Conservation (phyloP, 1,284 basidiomycete genomes). For the Ustilago tritici region DNA sequence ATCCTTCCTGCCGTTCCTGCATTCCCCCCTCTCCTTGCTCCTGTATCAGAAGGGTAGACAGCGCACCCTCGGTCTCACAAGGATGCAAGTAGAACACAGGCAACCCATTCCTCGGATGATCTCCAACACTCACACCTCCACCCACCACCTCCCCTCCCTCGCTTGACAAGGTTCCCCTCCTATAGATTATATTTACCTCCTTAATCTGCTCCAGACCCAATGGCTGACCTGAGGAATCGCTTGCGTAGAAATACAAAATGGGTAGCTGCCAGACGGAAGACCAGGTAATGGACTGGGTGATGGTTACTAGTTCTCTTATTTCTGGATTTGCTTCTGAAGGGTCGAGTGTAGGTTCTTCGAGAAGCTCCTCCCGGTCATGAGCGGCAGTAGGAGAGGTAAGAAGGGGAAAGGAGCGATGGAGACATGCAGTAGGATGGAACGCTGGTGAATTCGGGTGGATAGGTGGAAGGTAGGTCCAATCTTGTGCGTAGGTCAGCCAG, state of each 20-base stretch:
- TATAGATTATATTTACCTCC: neutral
- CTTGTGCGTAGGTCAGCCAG: constrained; percentile 23
- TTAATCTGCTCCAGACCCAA: constrained; percentile 11
- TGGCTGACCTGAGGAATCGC: constrained; percentile 1
- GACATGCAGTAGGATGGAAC: constrained; percentile 11
- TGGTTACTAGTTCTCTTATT: neutral
- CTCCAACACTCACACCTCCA: constrained; percentile 21
- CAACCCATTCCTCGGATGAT: constrained; percentile 24
- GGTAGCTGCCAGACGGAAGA: constrained; percentile 29
- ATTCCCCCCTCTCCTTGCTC: neutral
- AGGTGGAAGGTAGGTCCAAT: constrained; percentile 14
- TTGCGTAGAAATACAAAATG: constrained; percentile 31
- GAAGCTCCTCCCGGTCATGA: neutral
- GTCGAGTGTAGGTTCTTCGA: neutral
- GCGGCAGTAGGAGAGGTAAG: neutral
- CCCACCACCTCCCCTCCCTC: neutral
- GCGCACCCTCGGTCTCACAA: constrained; percentile 26
- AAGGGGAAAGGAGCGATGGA: constrained; percentile 15
- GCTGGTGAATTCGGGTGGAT: neutral
- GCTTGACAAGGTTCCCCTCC: neutral
- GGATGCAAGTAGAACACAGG: constrained; percentile 39
- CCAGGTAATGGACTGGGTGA: constrained; percentile 26
- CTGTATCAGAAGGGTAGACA: neutral
- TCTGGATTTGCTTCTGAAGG: neutral
- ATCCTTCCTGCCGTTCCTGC: neutral